Conservation (phyloP, 2,329 filamentous ascomycete genomes). For the Exophiala spinifera region DNA sequence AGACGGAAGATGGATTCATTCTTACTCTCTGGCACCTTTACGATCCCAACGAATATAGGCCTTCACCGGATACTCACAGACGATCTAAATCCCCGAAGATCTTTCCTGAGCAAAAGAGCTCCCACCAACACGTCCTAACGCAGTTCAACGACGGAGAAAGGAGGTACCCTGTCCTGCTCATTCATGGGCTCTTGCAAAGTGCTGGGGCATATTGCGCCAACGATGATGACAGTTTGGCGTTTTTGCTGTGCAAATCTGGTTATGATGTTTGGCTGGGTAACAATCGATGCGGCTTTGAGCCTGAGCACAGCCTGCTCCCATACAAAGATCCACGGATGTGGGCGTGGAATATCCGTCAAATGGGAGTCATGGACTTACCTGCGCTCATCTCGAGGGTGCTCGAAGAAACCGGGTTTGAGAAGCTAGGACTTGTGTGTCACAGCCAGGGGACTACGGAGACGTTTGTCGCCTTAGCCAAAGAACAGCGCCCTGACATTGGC, state of each 20-base stretch:
- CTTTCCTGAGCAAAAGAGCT: constrained; percentile 52
- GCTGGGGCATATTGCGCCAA: constrained; percentile 86
- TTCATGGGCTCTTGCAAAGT: constrained; percentile 85
- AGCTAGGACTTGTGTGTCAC: constrained; percentile 79
- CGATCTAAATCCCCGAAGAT: constrained; percentile 57
- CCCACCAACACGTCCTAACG: constrained; percentile 30
- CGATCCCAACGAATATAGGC: constrained; percentile 70
- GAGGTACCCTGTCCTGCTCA: constrained; percentile 79
- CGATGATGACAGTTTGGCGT: constrained; percentile 84
- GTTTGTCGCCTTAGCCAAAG: constrained; percentile 81
- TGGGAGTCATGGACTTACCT: constrained; percentile 84
- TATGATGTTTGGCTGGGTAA: constrained; percentile 97
- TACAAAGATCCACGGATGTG: constrained; percentile 86
- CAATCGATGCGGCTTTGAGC: constrained; percentile 82
- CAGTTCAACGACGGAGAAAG: constrained; percentile 42
- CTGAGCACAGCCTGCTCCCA: constrained; percentile 68
- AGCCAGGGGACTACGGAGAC: constrained; percentile 90
- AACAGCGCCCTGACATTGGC: constrained; percentile 81
- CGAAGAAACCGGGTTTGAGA: constrained; percentile 75
- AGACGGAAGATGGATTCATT: constrained; percentile 92
- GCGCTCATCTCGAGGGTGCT: constrained; percentile 78
- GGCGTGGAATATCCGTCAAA: constrained; percentile 93
- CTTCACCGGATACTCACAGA: constrained; percentile 43
- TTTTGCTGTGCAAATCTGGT: constrained; percentile 85
- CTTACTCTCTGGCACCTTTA: constrained; percentile 87